Percentiles rank a stretch among this genome's conserved stretches.
These are phyloP conservation scores for Pleurotus platypus DNA, from an alignment of 768 basidiomycete species.

Conservation along the genomic window DNA sequence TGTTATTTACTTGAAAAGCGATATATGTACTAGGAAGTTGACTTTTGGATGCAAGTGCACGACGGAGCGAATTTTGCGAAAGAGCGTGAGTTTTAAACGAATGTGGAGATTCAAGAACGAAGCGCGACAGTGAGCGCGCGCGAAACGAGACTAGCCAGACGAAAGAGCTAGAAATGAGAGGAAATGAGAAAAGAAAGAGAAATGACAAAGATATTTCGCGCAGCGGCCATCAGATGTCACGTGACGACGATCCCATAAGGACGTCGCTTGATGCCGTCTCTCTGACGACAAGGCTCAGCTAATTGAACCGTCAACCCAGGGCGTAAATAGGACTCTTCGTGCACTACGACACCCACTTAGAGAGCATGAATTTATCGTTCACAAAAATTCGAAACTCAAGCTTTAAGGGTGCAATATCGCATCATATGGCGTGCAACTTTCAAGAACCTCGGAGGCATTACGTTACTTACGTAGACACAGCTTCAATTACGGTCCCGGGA, in stretches of 20 bases:
- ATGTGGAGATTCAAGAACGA: constrained; percentile 7
- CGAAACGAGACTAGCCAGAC: constrained; percentile 2
- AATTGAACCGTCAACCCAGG: no score
- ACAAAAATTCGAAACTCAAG: no score
- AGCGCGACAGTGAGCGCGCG: constrained; percentile 3
- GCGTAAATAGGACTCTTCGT: no score
- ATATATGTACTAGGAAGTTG: not conserved
- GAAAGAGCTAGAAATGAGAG: not conserved
- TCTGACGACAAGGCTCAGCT: not conserved
- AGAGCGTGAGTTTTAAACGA: constrained; percentile 7
- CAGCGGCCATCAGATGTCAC: not conserved
- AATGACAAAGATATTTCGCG: not conserved
- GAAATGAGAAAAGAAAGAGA: not conserved
- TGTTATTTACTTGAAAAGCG: not conserved
- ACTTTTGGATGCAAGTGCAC: not conserved
- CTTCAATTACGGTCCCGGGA: no score
- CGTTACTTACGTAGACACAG: no score
- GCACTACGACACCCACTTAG: no score
- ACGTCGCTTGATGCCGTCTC: constrained; percentile 2
- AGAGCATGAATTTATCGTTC: no score
- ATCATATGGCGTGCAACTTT: no score
- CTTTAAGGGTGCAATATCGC: no score
- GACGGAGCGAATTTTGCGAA: not conserved
- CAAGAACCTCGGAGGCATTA: no score
- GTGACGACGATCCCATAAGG: not conserved